Evolutionary conservation across 148 eudicot genomes (phyloP), one percentile per base, ranked within the genome.

Genomic region (Rhododendron kiyosumense): DNA sequence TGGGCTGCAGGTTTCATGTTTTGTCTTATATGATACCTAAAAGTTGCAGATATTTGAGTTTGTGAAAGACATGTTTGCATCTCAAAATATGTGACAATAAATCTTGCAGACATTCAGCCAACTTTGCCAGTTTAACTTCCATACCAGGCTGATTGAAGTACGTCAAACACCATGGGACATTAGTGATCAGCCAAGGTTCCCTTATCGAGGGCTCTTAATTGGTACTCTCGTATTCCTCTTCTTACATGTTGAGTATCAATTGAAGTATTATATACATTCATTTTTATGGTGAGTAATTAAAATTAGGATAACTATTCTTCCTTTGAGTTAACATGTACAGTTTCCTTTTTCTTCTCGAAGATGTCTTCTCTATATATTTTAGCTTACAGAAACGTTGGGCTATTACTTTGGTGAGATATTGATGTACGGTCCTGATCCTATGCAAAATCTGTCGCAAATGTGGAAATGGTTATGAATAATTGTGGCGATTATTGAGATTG

Each of bases 91-190:
- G 4, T 79, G 75, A 43, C 22, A 34, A 84, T 61, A 79, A 34
- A 46, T 86, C 49, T 82, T 86, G 85, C 94, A 97, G 99, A 97
- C 99, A 82, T 93, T 97, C 85, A 97, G 98, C 91, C 99, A 97
- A 89, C 81, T 95, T n/a, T 94, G 99, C 89, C 87, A 79, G 59
- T 95, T 90, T 89, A 91, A 91, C 91, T 78, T 89, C 84, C 89
- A 51, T 69, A 91, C 92, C 1, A 92, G 96, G 88, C 89, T 87
- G 61, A 90, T 97, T 65, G 92, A 92, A 91, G 86, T 97, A 86
- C 81, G 84, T 86, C 91, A 85, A 80, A 94, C 81, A 36, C 98
- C 99, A 69, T 93, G 94, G 98, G 90, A 88, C 52, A 89, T 97
- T 74, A 73, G 76, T 89, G 99, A 97, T 88, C 89, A 85, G 85